Conservation (phyloP, 2,329 filamentous ascomycete genomes). For the Venturia asperata region DNA sequence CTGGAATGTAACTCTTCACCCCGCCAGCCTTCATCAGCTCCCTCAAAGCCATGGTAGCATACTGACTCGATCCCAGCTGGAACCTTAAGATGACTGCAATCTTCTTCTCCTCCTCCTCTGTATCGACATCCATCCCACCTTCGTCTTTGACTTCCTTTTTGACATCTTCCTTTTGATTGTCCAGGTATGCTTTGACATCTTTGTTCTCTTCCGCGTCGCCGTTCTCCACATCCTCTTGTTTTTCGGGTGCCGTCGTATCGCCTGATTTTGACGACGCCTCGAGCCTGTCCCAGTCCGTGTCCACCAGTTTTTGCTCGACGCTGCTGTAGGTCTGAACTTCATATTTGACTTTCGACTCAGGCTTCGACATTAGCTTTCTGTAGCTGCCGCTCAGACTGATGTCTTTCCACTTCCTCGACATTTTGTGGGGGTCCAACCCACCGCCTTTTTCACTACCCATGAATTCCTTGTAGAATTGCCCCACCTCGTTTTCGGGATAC, state of each 20-base stretch:
- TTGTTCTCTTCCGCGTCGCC: slow-evolving; percentile 23
- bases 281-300: slow-evolving; percentile 56
- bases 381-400: slow-evolving; percentile 85
- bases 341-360: slow-evolving; percentile 56
- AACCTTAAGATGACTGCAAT: slow-evolving; percentile 66
- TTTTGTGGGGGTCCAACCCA: slow-evolving; percentile 70
- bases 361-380: slow-evolving; percentile 71
- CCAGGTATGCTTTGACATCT: slow-evolving; percentile 23
- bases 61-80: slow-evolving; percentile 70
- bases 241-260: not conserved
- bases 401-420: slow-evolving; percentile 80
- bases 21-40: slow-evolving; percentile 67
- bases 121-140: slow-evolving; percentile 21
- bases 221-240: not conserved
- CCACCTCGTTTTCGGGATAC: slow-evolving; percentile 78
- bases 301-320: slow-evolving; percentile 75
- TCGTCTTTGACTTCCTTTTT: slow-evolving; percentile 22
- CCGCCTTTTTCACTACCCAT: slow-evolving; percentile 78
- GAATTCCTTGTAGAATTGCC: slow-evolving; percentile 75
- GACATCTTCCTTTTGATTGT: slow-evolving; percentile 21
- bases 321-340: slow-evolving; percentile 63
- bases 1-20: slow-evolving; percentile 28
- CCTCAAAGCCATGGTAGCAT: slow-evolving; percentile 75
- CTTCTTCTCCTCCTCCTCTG: slow-evolving; percentile 37
- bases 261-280: not conserved